Percentiles rank a stretch among this genome's conserved stretches.
These are phyloP conservation scores for Yarrowia deformans DNA, from an alignment of 805 yeast genomes.

Conservation along the genomic window DNA sequence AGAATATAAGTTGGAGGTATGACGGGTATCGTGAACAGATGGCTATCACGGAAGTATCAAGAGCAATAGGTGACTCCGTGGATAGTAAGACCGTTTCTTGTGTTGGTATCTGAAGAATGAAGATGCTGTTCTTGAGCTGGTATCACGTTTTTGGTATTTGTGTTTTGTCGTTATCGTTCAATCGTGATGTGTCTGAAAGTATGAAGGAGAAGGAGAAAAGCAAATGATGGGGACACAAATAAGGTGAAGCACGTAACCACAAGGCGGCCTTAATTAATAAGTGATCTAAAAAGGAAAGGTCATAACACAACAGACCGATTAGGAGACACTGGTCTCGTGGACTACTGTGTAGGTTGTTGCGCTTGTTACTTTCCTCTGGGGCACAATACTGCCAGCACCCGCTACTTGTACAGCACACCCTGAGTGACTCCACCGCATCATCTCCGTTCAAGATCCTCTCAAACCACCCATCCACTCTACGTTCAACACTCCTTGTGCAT, in stretches of 20 bases:
- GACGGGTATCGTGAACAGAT: no score
- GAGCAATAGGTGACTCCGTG: no score
- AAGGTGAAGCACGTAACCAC: conserved; percentile 5
- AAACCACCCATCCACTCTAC: background rate
- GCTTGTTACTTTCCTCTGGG: no score
- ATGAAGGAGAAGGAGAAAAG: background rate
- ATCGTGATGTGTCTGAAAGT: background rate
- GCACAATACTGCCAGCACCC: no score
- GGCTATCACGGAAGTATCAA: no score
- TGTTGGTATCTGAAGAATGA: background rate
- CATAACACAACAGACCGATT: background rate
- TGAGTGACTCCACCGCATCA: no score
- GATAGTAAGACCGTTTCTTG: background rate
- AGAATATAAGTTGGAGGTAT: no score
- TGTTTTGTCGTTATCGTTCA: background rate
- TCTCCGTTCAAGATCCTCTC: background rate
- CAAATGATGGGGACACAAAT: conserved; percentile 4
- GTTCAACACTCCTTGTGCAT: background rate
- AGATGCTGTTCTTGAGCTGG: background rate
- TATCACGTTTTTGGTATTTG: background rate
- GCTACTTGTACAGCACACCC: no score
- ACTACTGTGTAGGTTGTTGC: no score
- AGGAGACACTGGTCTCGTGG: no score
- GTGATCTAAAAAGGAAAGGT: background rate
- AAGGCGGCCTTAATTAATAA: background rate